phyloP scores from a whole-genome alignment of 1,284 basidiomycete species.

The Boletus smithii region DNA sequence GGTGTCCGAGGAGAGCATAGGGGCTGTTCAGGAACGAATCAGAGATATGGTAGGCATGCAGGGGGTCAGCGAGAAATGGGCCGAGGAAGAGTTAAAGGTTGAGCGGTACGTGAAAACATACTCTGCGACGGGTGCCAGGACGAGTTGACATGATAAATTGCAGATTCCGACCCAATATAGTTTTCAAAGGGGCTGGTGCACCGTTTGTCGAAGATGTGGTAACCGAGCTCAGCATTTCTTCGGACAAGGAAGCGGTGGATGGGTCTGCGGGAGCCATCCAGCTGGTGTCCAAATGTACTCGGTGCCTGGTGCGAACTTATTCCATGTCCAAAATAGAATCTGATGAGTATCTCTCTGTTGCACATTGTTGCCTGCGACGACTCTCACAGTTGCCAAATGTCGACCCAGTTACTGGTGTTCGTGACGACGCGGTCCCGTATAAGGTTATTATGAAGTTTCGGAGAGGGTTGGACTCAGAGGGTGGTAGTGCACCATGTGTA shows the following conservation, averaged over 20 bases:
- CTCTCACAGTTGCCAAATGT: constrained; percentile 65
- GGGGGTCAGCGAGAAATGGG: constrained; percentile 59
- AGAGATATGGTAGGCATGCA: constrained; percentile 49
- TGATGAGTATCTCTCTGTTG: constrained; percentile 5
- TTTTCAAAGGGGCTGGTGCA: constrained; percentile 51
- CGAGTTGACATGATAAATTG: constrained; percentile 2
- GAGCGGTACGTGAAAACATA: constrained; percentile 47
- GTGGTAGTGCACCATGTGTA: constrained; percentile 53
- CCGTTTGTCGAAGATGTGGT: constrained; percentile 50
- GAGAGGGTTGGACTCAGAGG: constrained; percentile 47
- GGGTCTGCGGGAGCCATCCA: constrained; percentile 40
- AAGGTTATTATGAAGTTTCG: constrained; percentile 71
- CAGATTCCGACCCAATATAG: constrained; percentile 74
- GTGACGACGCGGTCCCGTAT: constrained; percentile 71
- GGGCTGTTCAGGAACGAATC: constrained; percentile 45
- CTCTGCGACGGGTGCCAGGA: neutral
- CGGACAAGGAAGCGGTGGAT: constrained; percentile 21
- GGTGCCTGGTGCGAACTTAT: constrained; percentile 59
- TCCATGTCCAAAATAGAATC: constrained; percentile 4
- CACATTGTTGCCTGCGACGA: constrained; percentile 3
- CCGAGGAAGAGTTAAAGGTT: constrained; percentile 48
- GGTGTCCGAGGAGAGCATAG: constrained; percentile 61
- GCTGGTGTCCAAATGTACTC: constrained; percentile 63
- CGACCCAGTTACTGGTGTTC: constrained; percentile 55
- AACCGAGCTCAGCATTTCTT: constrained; percentile 51